phyloP scores from a whole-genome alignment of 805 yeast genomes.

The Spathaspora hagerdaliae region DNA sequence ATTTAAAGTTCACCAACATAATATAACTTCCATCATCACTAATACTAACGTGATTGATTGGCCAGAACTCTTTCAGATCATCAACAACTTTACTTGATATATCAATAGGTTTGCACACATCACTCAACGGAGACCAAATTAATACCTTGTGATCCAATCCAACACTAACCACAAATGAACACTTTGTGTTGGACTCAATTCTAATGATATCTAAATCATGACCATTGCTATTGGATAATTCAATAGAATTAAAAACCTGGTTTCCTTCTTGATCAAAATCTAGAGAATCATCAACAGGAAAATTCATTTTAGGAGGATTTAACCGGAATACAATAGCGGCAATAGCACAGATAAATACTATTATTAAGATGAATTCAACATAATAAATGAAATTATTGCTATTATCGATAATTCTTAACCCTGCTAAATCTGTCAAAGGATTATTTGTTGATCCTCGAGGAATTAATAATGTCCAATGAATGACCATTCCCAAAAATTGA shows the following conservation, averaged over 20 bases:
- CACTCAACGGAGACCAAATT: constrained; percentile 66
- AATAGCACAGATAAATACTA: constrained; percentile 49
- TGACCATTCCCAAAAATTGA: constrained; percentile 12
- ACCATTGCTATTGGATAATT: constrained; percentile 25
- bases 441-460: constrained; percentile 9
- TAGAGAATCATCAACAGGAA: background rate
- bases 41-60: constrained; percentile 53
- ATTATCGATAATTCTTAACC: constrained; percentile 11
- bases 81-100: constrained; percentile 26
- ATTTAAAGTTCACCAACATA: constrained; percentile 48
- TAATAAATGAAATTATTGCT: constrained; percentile 48
- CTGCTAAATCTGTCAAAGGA: constrained; percentile 1
- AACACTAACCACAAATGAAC: constrained; percentile 63
- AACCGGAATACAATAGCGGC: constrained; percentile 15
- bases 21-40: constrained; percentile 58
- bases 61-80: constrained; percentile 48
- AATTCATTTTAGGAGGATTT: constrained; percentile 9
- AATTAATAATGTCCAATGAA: constrained; percentile 17
- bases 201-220: constrained; percentile 63
- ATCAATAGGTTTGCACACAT: constrained; percentile 16
- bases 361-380: constrained; percentile 51
- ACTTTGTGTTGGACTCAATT: constrained; percentile 52
- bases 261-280: background rate
- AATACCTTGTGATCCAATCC: constrained; percentile 71
- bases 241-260: constrained; percentile 25